Evolutionary conservation across 148 eudicot genomes (phyloP), one percentile per base, ranked within the genome.

Genomic region (Fallopia convolvulus): DNA sequence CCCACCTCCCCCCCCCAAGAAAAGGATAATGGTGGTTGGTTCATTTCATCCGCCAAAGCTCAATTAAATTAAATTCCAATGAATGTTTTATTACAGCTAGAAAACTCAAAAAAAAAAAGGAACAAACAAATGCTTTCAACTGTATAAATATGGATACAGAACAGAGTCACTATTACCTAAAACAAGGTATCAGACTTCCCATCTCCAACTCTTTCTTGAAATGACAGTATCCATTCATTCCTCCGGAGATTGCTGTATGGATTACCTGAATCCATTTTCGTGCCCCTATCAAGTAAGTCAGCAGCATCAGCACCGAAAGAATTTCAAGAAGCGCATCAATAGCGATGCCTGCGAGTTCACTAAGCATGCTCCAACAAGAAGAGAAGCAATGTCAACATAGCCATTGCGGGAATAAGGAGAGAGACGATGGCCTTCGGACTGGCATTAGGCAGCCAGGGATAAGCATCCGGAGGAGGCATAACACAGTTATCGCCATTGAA

Each of bases 401-500:
- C 77, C 23, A 76, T 11, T n/a, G 74, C 46, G 14, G 79, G 63
- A 72, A 47, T 63, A 58, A 85, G 75, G 9, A 83, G 74, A 26
- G 85, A 81, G 20, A 72, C 7, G n/a, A 42, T 1, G 23, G 21
- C 65, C 53, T 77, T 83, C 5, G 80, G 3, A 60, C 84, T 70
- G 17, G 84, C 42, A 76, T 85, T 89, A 48, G 92, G 92, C 53
- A 89, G 78, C 84, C 78, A 85, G 40, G 92, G 92, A 75, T 89
- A 89, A 55, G 87, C 82, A 77, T 89, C 90, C 9, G 90, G 88
- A 77, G 90, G 88, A 26, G 92, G 92, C 92, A 89, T 89, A 55
- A 89, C 88, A 79, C 92, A 89, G 80, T 85, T 85, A 56, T 89
- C 92, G 20, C 92, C 92, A 32, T 89, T 89, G 86, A 89, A 89